Evolutionary conservation across 1,284 basidiomycete species (phyloP).

Genomic region (Nidula niveotomentosa): DNA sequence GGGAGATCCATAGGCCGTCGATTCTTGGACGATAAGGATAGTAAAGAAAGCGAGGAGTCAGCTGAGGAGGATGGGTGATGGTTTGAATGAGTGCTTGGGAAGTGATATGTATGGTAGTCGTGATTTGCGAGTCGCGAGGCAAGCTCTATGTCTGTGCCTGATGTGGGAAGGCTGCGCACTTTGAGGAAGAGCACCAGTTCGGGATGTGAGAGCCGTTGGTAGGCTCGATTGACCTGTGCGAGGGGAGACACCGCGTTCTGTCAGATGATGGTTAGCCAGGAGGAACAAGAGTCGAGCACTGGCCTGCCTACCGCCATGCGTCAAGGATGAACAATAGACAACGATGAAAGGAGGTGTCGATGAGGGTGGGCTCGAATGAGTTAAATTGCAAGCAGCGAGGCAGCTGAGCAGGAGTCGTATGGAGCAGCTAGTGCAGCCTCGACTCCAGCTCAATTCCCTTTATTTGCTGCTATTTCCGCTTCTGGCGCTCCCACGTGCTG

Average conservation of each 20-base stretch:
- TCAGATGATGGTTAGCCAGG: slow-evolving; percentile 5
- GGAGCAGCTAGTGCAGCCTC: too few species aligned
- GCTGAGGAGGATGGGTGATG: slow-evolving; percentile 18
- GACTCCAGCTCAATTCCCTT: too few species aligned
- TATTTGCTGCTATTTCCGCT: too few species aligned
- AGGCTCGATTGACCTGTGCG: slow-evolving; percentile 61
- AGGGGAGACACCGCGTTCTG: slow-evolving; percentile 36
- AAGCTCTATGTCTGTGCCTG: slow-evolving; percentile 61
- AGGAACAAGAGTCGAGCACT: neutral
- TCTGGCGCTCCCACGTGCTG: too few species aligned
- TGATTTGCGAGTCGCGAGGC: slow-evolving; percentile 67
- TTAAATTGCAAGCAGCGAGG: too few species aligned
- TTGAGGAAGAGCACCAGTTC: slow-evolving; percentile 75
- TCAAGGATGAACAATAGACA: too few species aligned
- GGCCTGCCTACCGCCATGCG: too few species aligned
- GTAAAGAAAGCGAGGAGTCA: slow-evolving; percentile 19
- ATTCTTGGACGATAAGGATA: slow-evolving; percentile 11
- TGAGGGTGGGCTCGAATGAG: too few species aligned
- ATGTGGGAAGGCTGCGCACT: slow-evolving; percentile 61
- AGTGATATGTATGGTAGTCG: slow-evolving; percentile 70
- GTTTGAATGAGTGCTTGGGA: slow-evolving; percentile 34
- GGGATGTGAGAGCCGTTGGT: slow-evolving; percentile 59
- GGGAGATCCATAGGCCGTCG: slow-evolving; percentile 57
- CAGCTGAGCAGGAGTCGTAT: too few species aligned
- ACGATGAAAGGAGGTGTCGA: too few species aligned